A percentile compares a stretch with the other conserved stretches of the same genome.
These are phyloP conservation scores for Euphorbia celastroides DNA, from an alignment of 441 rosid species.

Conservation along the genomic window DNA sequence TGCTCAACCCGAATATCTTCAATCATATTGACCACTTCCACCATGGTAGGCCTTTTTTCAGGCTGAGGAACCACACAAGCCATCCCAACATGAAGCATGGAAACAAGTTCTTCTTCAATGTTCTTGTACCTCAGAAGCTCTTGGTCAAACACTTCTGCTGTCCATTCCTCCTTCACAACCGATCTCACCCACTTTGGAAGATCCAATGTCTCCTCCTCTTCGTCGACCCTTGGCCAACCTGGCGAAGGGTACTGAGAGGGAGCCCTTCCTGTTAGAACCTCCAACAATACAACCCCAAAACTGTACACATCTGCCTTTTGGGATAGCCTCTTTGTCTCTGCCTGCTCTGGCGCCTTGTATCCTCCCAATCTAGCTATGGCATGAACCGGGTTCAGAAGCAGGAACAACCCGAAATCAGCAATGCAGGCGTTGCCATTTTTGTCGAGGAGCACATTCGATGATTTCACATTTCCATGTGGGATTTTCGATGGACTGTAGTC, in stretches of 20 bases:
- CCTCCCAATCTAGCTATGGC: constrained; percentile 85
- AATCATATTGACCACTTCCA: constrained; percentile 74
- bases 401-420: constrained; percentile 81
- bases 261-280: constrained; percentile 86
- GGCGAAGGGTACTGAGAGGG: constrained; percentile 72
- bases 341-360: constrained; percentile 86
- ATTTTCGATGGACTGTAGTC: constrained; percentile 53
- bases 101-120: constrained; percentile 82
- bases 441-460: constrained; percentile 81
- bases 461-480: constrained; percentile 84
- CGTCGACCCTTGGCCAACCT: constrained; percentile 41
- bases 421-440: constrained; percentile 80
- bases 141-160: constrained; percentile 89
- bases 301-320: constrained; percentile 86
- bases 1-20: constrained; percentile 90
- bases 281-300: constrained; percentile 74
- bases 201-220: constrained; percentile 58
- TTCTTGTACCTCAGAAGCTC: constrained; percentile 93
- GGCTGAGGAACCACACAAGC: constrained; percentile 73
- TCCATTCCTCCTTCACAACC: constrained; percentile 92
- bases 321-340: constrained; percentile 69
- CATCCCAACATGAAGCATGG: constrained; percentile 82
- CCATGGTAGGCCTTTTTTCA: constrained; percentile 85
- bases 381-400: constrained; percentile 75
- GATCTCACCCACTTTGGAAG: constrained; percentile 91